A percentile compares a stretch with the other conserved stretches of the same genome.
phyloP scores from a whole-genome alignment of 2,329 filamentous ascomycete genomes.

The Ceratocystis eucalypticola region DNA sequence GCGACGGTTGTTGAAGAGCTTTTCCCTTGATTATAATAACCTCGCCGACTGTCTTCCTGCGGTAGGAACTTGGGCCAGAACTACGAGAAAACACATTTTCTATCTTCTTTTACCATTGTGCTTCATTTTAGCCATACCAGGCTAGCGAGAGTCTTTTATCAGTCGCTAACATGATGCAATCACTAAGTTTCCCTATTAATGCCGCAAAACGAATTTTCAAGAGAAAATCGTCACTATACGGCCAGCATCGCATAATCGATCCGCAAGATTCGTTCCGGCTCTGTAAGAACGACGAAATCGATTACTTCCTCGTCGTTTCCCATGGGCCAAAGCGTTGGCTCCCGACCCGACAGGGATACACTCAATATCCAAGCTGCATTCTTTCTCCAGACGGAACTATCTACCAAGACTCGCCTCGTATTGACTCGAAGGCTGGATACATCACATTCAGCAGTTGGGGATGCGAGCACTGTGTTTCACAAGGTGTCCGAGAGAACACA shows the following conservation, averaged over 20 bases:
- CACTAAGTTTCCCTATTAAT: background rate
- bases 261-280: background rate
- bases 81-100: background rate
- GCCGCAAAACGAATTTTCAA: background rate
- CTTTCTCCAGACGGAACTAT: conserved; percentile 14
- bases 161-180: conserved; percentile 1
- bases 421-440: conserved; percentile 6
- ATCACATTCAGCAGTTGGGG: conserved; percentile 18
- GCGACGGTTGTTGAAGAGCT: no score
- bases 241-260: background rate
- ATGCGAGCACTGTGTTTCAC: conserved; percentile 14
- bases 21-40: background rate
- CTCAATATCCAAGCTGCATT: conserved; percentile 14
- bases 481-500: conserved; percentile 10
- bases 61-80: background rate
- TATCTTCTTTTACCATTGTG: background rate
- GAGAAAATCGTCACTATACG: background rate
- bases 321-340: conserved; percentile 13
- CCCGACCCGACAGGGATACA: conserved; percentile 8
- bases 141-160: background rate
- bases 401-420: conserved; percentile 15
- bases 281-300: background rate
- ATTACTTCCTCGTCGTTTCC: conserved; percentile 16
- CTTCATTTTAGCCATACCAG: background rate
- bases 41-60: background rate